Evolutionary conservation across 1,284 basidiomycete genomes (phyloP).

Genomic region (Takashimella koratensis): DNA sequence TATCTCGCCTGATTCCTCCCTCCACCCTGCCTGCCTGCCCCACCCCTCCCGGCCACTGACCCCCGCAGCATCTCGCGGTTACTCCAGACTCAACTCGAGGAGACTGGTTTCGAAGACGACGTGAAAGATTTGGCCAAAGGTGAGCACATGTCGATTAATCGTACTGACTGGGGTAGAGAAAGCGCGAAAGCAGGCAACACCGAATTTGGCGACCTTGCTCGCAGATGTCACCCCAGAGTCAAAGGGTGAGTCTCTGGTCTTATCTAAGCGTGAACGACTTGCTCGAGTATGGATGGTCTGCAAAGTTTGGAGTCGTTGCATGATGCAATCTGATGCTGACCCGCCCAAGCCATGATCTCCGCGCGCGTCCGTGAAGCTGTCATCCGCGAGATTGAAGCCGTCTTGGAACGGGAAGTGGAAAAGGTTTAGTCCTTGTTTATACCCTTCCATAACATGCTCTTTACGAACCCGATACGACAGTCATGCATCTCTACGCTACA

Average conservation of each 20-base stretch:
- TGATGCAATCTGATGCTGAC: too few species aligned
- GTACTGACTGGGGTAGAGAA: slow-evolving; percentile 34
- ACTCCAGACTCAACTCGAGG: slow-evolving; percentile 29
- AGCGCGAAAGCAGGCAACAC: slow-evolving; percentile 33
- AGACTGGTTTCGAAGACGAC: slow-evolving; percentile 43
- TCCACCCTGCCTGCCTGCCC: not conserved
- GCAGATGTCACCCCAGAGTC: slow-evolving; percentile 32
- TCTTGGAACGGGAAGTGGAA: slow-evolving; percentile 41
- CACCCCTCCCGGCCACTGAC: not conserved
- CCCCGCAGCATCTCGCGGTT: slow-evolving; percentile 31
- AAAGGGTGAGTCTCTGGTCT: slow-evolving; percentile 22
- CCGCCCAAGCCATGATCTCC: slow-evolving; percentile 18
- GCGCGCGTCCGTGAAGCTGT: slow-evolving; percentile 26
- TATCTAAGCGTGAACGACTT: too few species aligned
- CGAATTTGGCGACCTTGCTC: slow-evolving; percentile 32
- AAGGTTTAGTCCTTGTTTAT: slow-evolving; percentile 20
- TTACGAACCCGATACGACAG: too few species aligned
- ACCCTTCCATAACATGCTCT: not conserved
- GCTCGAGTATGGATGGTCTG: too few species aligned
- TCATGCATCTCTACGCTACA: too few species aligned
- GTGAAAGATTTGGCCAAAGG: slow-evolving; percentile 45
- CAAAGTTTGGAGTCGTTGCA: too few species aligned
- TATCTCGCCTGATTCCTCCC: not conserved
- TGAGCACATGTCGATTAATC: slow-evolving; percentile 10
- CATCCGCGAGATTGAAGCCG: slow-evolving; percentile 38